Conservation (phyloP, 1,284 basidiomycete species). For the Marasmius sp. region DNA sequence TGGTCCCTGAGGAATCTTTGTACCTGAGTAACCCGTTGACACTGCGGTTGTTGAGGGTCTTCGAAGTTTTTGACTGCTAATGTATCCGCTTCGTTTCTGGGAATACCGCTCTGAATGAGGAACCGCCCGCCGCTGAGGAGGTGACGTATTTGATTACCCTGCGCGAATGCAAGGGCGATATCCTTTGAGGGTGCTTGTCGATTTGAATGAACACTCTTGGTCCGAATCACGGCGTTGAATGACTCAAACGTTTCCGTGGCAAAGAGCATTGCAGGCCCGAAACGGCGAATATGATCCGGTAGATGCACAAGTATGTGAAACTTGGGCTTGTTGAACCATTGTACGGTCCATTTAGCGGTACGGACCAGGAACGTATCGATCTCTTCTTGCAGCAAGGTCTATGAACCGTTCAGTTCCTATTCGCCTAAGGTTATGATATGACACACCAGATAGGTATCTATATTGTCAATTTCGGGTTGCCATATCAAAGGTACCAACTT, state of each 20-base stretch:
- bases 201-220: constrained; percentile 42
- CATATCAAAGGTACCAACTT: constrained; percentile 33
- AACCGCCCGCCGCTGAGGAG: background rate
- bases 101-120: background rate
- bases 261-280: constrained; percentile 38
- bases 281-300: constrained; percentile 28
- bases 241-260: constrained; percentile 45
- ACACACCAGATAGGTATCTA: constrained; percentile 29
- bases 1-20: too few relatives aligned
- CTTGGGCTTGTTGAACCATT: constrained; percentile 41
- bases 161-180: constrained; percentile 35
- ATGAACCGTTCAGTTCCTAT: too few relatives aligned
- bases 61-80: background rate
- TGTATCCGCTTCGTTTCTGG: background rate
- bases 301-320: constrained; percentile 36
- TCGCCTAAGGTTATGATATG: too few relatives aligned
- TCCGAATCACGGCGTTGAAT: constrained; percentile 42
- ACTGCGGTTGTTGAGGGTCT: background rate
- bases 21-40: background rate
- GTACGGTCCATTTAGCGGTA: constrained; percentile 24
- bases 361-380: constrained; percentile 29
- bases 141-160: constrained; percentile 11
- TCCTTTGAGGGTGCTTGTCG: constrained; percentile 40
- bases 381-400: constrained; percentile 20
- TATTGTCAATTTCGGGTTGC: constrained; percentile 31